phyloP scores from a whole-genome alignment of 208 protist genomes.

The Trypanosoma congolense region DNA sequence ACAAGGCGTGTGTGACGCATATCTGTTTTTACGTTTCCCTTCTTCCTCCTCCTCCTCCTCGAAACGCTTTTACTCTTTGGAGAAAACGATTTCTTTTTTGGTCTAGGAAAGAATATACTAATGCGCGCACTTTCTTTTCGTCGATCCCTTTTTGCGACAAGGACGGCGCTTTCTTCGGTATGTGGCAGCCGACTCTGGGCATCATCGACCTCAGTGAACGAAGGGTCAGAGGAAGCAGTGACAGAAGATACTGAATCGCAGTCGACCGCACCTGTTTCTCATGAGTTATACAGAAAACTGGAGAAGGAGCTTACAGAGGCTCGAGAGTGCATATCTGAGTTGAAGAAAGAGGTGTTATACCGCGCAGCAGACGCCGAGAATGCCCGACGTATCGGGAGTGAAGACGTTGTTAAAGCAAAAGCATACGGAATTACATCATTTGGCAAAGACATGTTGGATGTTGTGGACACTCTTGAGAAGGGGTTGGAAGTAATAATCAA shows the following conservation, averaged over 20 bases:
- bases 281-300: conserved; percentile 28
- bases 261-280: conserved; percentile 1
- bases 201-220: conserved; percentile 22
- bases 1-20: too few relatives aligned
- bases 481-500: conserved; percentile 66
- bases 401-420: conserved; percentile 88
- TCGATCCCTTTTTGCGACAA: conserved; percentile 1
- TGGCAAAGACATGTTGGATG: conserved; percentile 90
- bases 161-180: conserved; percentile 16
- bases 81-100: conserved; percentile 5
- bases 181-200: conserved; percentile 31
- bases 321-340: conserved; percentile 46
- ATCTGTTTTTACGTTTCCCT: conserved; percentile 10
- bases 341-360: conserved; percentile 86
- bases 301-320: conserved; percentile 70
- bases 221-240: conserved; percentile 19
- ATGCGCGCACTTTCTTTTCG: conserved; percentile 24
- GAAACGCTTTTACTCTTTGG: not conserved
- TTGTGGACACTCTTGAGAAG: conserved; percentile 90
- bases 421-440: conserved; percentile 86
- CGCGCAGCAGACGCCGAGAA: conserved; percentile 87
- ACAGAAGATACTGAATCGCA: conserved; percentile 18
- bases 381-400: conserved; percentile 77
- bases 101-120: not conserved
- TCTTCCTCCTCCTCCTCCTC: conserved; percentile 1